Evolutionary conservation across 169 alveolate genomes (phyloP), one percentile per base, ranked within the genome.

Genomic region (Ichthyophthirius multifiliis): DNA sequence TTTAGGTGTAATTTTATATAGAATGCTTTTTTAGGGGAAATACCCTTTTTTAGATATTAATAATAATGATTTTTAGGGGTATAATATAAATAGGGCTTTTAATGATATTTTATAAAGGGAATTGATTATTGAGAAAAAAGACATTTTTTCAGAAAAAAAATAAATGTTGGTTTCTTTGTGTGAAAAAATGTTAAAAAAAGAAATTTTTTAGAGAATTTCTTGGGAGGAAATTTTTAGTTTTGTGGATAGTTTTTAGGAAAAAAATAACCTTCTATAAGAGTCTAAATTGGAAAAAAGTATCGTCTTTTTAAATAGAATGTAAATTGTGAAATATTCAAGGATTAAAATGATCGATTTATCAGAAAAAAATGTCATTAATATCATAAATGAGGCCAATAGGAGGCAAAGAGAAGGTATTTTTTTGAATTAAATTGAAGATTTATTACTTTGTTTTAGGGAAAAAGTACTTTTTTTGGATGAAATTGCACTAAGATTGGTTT

Each of bases 1-100:
- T 23, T 48, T 82, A 15, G 87, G 87, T 0, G 67, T 82, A 1
- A 82, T 82, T 41, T 62, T 82, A 34, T 74, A 74, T 27, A 73
- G 78, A 65, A 55, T 82, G 77, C 75, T 74, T 23, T 82, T 64
- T 30, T 55, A 82, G 35, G 62, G 62, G n/a, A 48, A 82, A 35
- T 82, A 44, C 32, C 87, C 87, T 1, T 82, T 82, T 63, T 27
- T 81, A 34, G 63, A 71, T 18, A 76, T 71, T 6, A 43, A 44
- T 34, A 81, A 71, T 37, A 81, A 81, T n/a, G n/a, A n/a, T n/a
- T n/a, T n/a, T n/a, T n/a, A n/a, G n/a, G n/a, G n/a, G 13, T 81
- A 81, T 43, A 82, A 81, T 43, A 63, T 65, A 7, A 75, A 64
- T 2, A 67, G 46, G 4, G 86, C 86, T 18, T 81, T 81, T 15